Evolutionary conservation across 1,284 basidiomycete species (phyloP), one percentile per base, ranked within the genome.

Genomic region (Porogramme epimiltina): DNA sequence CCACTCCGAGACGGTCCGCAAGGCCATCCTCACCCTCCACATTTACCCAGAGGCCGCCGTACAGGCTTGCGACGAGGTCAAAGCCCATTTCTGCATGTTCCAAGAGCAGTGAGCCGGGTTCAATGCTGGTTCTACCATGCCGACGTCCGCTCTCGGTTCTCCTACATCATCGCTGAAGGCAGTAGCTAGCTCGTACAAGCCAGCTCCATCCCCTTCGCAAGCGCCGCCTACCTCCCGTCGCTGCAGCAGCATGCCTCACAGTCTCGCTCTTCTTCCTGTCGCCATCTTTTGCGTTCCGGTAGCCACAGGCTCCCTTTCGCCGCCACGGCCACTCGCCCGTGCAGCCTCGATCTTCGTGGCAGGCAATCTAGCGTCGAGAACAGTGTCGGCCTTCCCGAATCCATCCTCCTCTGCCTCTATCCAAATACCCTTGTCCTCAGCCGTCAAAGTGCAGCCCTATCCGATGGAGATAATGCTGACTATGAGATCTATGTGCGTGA

Each of bases 321-420:
- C 66, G 61, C 39, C 58, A n/a, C n/a, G n/a, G n/a, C n/a, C n/a
- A n/a, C n/a, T n/a, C n/a, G n/a, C n/a, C n/a, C n/a, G n/a, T n/a
- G n/a, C n/a, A n/a, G n/a, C 51, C 87, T 99, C 62, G 96, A 98
- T 73, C 79, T 99, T 45, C 87, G 96, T 58, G 95, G 95, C 54
- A 81, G 78, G 61, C 87, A 94, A 61, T 97, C 98, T 75, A 88
- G 91, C 52, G 94, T 99, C 51, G 97, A 98, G 74, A 95, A 92
- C 26, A 90, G 99, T 70, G 98, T 99, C 95, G 94, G 96, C 70
- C 78, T 99, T 28, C 96, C 96, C 8, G 96, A 99, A 81, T 95
- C 91, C 23, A 93, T 99, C 42, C 77, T 99, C 52, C 79, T 99
- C 43, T 98, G 96, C 70, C 80, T 99, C 50, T 99, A 99, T 68